Evolutionary conservation across 2,329 filamentous ascomycete species (phyloP).

Genomic region (Zymoseptoria crescenta): DNA sequence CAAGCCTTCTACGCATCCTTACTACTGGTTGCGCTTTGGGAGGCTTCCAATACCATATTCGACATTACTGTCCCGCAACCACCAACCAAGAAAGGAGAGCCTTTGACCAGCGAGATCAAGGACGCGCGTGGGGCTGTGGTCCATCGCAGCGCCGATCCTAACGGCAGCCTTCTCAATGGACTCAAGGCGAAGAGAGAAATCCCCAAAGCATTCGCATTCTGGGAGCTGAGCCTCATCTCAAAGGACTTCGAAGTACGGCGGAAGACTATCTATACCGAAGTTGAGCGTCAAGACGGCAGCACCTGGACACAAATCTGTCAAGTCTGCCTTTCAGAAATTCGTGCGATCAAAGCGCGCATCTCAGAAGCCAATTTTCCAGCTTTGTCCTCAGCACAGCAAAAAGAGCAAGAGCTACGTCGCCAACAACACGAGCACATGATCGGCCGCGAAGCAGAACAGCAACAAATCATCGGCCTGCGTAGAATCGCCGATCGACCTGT

Average conservation of each 20-base stretch:
- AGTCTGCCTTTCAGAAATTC: conserved; percentile 62
- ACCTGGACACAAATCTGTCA: conserved; percentile 73
- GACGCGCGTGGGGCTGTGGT: conserved; percentile 22
- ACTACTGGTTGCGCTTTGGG: conserved; percentile 66
- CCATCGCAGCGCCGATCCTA: conserved; percentile 55
- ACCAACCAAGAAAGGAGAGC: conserved; percentile 75
- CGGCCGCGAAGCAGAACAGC: conserved; percentile 24
- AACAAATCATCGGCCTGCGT: conserved; percentile 13
- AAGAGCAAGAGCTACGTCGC: conserved; percentile 10
- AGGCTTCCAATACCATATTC: conserved; percentile 68
- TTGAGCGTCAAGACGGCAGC: conserved; percentile 68
- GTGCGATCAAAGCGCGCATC: conserved; percentile 59
- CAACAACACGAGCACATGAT: conserved; percentile 15
- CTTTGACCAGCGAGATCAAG: conserved; percentile 75
- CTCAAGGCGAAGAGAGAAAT: conserved; percentile 75
- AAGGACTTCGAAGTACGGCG: conserved; percentile 66
- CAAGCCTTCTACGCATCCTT: conserved; percentile 49
- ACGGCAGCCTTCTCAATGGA: conserved; percentile 78
- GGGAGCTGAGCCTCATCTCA: conserved; percentile 79
- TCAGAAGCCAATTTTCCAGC: conserved; percentile 36
- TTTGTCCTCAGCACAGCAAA: conserved; percentile 12
- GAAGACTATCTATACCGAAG: conserved; percentile 76
- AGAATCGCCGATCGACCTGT: conserved; percentile 24
- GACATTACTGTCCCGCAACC: conserved; percentile 71
- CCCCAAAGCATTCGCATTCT: conserved; percentile 77